Conservation (phyloP, 345 rosid genomes). For the Hibiscus mutabilis region DNA sequence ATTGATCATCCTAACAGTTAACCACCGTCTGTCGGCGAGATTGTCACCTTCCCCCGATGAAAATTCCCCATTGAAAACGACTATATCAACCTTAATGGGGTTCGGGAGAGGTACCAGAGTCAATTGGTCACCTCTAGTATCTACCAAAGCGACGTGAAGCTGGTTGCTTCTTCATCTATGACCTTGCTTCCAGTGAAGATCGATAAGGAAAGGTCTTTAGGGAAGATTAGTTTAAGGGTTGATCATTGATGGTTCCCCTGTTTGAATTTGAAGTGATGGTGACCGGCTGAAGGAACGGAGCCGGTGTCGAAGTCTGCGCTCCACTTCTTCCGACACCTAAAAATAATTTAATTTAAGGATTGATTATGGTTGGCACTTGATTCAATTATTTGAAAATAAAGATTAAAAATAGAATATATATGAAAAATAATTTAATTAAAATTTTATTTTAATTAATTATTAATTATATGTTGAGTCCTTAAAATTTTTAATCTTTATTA, state of each 20-base stretch:
- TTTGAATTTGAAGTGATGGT: conserved; percentile 41
- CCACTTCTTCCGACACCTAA: conserved; percentile 82
- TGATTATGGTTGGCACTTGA: too few species aligned
- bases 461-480: too few species aligned
- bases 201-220: conserved; percentile 26
- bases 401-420: too few species aligned
- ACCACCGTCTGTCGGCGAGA: too few species aligned
- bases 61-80: conserved; percentile 82
- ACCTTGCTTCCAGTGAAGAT: conserved; percentile 45
- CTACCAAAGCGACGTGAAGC: conserved; percentile 48
- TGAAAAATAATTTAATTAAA: too few species aligned
- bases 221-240: conserved; percentile 31
- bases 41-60: conserved; percentile 26
- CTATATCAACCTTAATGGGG: conserved; percentile 56
- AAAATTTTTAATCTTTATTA: too few species aligned
- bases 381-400: too few species aligned
- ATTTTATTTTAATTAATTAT: too few species aligned
- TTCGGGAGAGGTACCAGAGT: conserved; percentile 29
- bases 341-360: too few species aligned
- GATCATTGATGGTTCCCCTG: conserved; percentile 42
- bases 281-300: conserved; percentile 31
- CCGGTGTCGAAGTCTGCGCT: conserved; percentile 34
- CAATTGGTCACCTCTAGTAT: conserved; percentile 16
- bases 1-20: too few species aligned
- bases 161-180: conserved; percentile 32